phyloP scores from a whole-genome alignment of 768 basidiomycete species.

The Coprinellus aureogranulatus region DNA sequence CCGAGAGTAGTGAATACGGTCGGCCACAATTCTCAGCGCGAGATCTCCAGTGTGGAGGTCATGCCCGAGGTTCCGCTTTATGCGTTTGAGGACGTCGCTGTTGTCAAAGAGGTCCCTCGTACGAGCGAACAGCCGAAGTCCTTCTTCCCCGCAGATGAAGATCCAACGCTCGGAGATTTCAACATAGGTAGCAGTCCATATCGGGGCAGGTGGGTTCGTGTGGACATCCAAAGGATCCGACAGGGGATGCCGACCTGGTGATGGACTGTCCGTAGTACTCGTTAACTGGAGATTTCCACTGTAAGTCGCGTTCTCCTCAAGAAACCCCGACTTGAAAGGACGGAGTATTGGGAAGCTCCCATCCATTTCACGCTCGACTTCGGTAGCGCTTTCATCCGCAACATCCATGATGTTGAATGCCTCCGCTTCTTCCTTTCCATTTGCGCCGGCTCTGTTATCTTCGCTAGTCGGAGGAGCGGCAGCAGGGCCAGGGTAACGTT shows the following conservation, averaged over 20 bases:
- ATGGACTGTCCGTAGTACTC: no score
- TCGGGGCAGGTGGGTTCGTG: slow-evolving; percentile 3
- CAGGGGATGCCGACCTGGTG: not conserved
- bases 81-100: not conserved
- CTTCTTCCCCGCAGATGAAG: slow-evolving; percentile 52
- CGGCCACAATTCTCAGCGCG: not conserved
- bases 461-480: not conserved
- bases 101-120: not conserved
- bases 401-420: no score
- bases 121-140: slow-evolving; percentile 56
- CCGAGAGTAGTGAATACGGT: not conserved
- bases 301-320: slow-evolving; percentile 1
- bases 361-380: not conserved
- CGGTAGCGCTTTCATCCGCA: not conserved
- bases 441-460: no score
- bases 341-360: not conserved
- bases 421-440: no score
- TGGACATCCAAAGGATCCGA: not conserved
- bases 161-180: slow-evolving; percentile 59
- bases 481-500: not conserved
- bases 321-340: slow-evolving; percentile 5
- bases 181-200: slow-evolving; percentile 49
- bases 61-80: not conserved
- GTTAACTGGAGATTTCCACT: no score
- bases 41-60: not conserved